Conservation (phyloP, 257 asterid species). For the Solanum microdontum region DNA sequence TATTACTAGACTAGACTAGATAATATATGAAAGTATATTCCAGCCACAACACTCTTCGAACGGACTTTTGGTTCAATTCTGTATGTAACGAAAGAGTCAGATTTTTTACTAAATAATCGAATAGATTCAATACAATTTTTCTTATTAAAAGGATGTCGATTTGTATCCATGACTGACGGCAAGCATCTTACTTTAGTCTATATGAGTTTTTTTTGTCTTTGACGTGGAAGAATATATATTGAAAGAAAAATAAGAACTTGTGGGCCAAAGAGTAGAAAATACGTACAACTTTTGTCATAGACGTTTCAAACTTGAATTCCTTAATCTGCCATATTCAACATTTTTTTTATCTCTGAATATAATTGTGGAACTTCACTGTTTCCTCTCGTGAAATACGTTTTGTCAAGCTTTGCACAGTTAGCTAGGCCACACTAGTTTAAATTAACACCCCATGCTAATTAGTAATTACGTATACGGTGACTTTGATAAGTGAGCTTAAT, state of each 20-base stretch:
- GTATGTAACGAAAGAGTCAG: neutral
- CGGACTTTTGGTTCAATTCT: neutral
- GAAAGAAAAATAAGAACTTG: neutral
- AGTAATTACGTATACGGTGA: neutral
- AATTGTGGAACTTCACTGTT: neutral
- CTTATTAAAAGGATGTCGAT: neutral
- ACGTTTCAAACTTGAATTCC: conserved; percentile 24
- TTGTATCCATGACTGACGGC: neutral
- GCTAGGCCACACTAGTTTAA: neutral
- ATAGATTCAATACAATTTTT: neutral
- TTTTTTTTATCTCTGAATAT: neutral
- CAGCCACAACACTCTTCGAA: neutral
- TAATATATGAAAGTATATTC: neutral
- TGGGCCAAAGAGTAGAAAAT: neutral
- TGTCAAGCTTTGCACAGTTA: neutral
- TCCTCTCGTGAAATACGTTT: neutral
- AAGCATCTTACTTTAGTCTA: neutral
- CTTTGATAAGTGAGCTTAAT: neutral
- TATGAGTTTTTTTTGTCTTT: neutral
- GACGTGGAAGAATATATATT: neutral
- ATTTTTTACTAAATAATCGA: neutral
- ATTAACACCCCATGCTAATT: neutral
- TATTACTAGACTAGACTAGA: neutral
- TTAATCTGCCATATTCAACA: neutral
- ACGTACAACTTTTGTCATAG: neutral